Conservation (phyloP, 78 protist genomes). For the Salpingoeca rosetta region DNA sequence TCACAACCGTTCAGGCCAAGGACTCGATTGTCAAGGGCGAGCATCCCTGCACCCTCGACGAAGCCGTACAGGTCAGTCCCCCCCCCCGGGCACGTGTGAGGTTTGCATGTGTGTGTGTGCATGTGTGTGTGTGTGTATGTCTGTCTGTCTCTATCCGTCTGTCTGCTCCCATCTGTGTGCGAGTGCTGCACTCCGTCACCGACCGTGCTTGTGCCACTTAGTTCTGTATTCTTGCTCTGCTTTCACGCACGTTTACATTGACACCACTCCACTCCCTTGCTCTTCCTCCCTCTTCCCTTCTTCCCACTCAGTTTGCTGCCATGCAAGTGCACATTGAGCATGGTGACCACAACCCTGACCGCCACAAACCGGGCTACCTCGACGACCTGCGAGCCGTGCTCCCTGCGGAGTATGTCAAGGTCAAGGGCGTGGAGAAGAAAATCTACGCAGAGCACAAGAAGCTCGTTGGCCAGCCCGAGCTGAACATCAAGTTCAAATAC, state of each 20-base stretch:
- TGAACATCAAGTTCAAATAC: constrained; percentile 64
- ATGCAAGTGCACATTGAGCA: constrained; percentile 49
- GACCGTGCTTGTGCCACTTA: too few species aligned
- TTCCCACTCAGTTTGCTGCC: constrained; percentile 58
- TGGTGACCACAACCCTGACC: constrained; percentile 56
- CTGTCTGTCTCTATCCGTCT: too few species aligned
- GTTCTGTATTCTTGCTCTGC: too few species aligned
- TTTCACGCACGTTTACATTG: too few species aligned
- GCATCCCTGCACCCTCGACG: constrained; percentile 62
- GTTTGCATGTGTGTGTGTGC: constrained; percentile 33
- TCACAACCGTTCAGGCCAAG: constrained; percentile 29
- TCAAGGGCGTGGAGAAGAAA: constrained; percentile 44
- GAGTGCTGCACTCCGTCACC: too few species aligned
- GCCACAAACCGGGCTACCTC: neutral
- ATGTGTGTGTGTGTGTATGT: constrained; percentile 1
- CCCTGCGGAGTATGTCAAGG: constrained; percentile 48
- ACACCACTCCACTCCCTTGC: too few species aligned
- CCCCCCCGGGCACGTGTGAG: constrained; percentile 49
- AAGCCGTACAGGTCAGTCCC: constrained; percentile 65
- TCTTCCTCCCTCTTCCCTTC: too few species aligned
- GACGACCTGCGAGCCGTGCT: neutral
- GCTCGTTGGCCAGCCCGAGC: constrained; percentile 48
- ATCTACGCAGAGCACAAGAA: constrained; percentile 61
- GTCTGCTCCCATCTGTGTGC: too few species aligned
- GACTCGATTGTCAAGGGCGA: constrained; percentile 60